Conservation (phyloP, 192 early-diverging fungal species). For the Backusella westeae region DNA sequence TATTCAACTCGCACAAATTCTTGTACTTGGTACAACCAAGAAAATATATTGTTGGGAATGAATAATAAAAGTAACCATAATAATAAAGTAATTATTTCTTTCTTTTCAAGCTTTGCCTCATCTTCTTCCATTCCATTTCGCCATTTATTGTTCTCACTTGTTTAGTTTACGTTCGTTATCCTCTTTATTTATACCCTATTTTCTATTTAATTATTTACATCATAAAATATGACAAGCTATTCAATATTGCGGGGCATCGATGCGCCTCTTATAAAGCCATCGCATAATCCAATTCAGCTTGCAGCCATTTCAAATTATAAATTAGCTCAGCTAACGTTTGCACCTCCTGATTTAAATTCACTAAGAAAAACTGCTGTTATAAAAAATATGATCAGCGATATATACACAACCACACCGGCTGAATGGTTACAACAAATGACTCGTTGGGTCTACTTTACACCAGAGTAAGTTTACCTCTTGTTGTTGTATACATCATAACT, state of each 20-base stretch:
- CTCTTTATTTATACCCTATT: neutral
- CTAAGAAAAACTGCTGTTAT: constrained; percentile 39
- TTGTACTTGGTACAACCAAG: neutral
- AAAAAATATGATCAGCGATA: constrained; percentile 35
- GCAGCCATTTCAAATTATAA: constrained; percentile 44
- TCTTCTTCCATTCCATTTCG: constrained; percentile 2
- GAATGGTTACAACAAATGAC: constrained; percentile 41
- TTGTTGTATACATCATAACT: neutral
- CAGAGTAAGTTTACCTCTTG: constrained; percentile 26
- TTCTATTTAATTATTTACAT: neutral
- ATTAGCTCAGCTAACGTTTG: constrained; percentile 39
- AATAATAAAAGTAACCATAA: neutral
- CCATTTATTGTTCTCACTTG: neutral
- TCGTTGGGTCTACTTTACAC: constrained; percentile 38
- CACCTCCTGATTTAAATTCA: constrained; percentile 36
- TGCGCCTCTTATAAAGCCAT: neutral
- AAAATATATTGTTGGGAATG: neutral
- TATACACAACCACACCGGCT: constrained; percentile 36
- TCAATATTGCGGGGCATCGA: neutral
- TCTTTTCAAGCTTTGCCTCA: neutral
- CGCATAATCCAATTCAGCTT: constrained; percentile 39
- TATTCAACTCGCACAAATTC: neutral
- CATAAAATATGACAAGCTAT: constrained; percentile 2
- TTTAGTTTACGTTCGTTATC: neutral
- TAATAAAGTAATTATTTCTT: neutral